Base-by-base conservation (phyloP, 176 grass and related monocot species). In the Oryza meridionalis region DNA sequence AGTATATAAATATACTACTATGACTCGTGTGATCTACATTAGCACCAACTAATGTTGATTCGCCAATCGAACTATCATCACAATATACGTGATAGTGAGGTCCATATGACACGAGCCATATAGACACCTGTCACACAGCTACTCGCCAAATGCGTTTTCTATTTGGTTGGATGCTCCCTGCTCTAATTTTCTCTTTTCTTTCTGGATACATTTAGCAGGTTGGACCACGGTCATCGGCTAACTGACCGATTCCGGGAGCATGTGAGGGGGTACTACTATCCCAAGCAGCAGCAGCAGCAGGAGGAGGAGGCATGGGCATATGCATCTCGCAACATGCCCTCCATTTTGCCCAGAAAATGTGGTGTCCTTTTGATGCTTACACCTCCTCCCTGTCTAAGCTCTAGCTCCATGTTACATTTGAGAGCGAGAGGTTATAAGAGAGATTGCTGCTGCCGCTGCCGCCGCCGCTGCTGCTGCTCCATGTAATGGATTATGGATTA, bases 141-240 rank as follows among this genome's bases (percentile, higher is more conserved):
- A 67, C 65, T 67, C 10, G 15, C 43, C 43, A 14, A 68, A 50
- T 16, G 73, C 17, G 17, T 22, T 27, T 19, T 55, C 13, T 27
- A 58, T 58, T n/a, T 13, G 29, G 49, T 33, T 33, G 43, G 19
- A 7, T 58, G 75, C 42, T 38, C 16, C 47, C 55, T 17, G 7
- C 35, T 31, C 73, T 35, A 11, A n/a, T 42, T 77, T 77, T 38
- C 7, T 77, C 1, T 42, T 77, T 29, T 42, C 5, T 12, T 1
- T 4, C 9, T 9, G 19, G 27, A 70, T 55, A 19, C 47, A 38
- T 61, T 17, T 7, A 21, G 22, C 51, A 31, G 25, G 33, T 17
- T 53, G 82, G 82, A 84, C 63, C 72, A 67, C 5, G 82, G 67
- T 62, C 58, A 62, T 59, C 72, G 51, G 45, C 71, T n/a, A 10